Percentiles rank a stretch among this genome's conserved stretches.
Evolutionary conservation across 1,284 basidiomycete genomes (phyloP).

Genomic region (Trametes polyzona): DNA sequence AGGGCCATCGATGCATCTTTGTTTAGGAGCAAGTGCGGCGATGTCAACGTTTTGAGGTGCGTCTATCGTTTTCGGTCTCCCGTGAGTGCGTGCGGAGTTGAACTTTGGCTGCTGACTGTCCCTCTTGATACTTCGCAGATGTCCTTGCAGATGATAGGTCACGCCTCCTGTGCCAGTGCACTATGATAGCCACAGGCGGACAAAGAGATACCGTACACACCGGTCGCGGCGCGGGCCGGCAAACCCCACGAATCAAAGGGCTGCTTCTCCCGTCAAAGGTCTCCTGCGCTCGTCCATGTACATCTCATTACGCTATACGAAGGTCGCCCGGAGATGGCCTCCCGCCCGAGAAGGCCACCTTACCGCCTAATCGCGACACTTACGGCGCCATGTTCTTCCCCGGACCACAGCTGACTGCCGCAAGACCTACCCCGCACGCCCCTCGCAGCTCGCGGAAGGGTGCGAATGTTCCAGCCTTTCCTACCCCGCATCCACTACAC

Average conservation of each 20-base stretch:
- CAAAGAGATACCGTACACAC: background rate
- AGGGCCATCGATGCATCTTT: no score
- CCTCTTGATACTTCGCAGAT: no score
- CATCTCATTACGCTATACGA: background rate
- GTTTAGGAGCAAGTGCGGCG: no score
- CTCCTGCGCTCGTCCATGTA: background rate
- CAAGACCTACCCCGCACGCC: background rate
- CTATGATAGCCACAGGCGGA: background rate
- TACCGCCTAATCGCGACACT: background rate
- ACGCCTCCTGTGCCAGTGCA: no score
- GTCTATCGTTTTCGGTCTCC: background rate
- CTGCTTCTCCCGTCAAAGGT: background rate
- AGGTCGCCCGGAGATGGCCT: background rate
- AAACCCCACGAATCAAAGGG: background rate
- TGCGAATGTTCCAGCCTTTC: constrained; percentile 6
- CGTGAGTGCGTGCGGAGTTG: background rate
- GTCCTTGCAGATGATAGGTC: no score
- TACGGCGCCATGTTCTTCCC: background rate
- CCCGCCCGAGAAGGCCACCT: background rate
- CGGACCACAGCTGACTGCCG: constrained; percentile 9
- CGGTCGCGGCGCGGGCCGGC: background rate
- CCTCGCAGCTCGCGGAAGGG: background rate
- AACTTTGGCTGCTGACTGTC: no score
- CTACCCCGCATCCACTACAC: background rate
- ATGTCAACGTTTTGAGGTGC: constrained; percentile 5